phyloP scores from a whole-genome alignment of 441 rosid species.

The Gossypium aridum region DNA sequence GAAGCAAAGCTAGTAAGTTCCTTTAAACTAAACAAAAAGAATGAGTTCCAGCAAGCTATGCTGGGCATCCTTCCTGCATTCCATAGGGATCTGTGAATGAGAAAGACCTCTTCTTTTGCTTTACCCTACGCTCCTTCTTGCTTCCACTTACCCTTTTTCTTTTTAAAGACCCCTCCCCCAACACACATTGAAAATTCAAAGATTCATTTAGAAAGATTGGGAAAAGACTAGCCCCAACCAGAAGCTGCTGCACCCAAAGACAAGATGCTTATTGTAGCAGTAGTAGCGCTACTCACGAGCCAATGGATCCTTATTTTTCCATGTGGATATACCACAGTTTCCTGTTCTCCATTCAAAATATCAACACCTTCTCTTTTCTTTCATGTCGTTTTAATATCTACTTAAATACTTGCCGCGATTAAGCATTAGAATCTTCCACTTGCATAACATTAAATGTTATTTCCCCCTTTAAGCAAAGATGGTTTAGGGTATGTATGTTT shows the following conservation, averaged over 20 bases:
- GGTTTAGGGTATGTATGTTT: too few species aligned
- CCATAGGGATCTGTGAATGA: conserved; percentile 94
- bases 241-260: neutral
- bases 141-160: neutral
- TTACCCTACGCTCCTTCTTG: conserved; percentile 34
- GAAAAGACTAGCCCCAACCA: neutral
- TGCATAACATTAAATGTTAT: too few species aligned
- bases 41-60: conserved; percentile 62
- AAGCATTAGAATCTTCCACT: too few species aligned
- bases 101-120: conserved; percentile 58
- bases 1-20: conserved; percentile 34
- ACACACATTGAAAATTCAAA: neutral
- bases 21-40: conserved; percentile 70
- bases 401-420: neutral
- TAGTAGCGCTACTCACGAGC: neutral
- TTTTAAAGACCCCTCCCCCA: neutral
- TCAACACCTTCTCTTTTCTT: conserved; percentile 9
- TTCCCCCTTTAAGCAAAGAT: too few species aligned
- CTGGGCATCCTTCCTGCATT: conserved; percentile 50
- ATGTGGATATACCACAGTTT: neutral
- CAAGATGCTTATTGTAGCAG: neutral
- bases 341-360: neutral
- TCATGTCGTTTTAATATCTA: neutral
- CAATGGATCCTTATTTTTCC: neutral
- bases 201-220: neutral